Evolutionary conservation across 2,329 filamentous ascomycete genomes (phyloP).

Genomic region (Talaromyces albobiverticillius): DNA sequence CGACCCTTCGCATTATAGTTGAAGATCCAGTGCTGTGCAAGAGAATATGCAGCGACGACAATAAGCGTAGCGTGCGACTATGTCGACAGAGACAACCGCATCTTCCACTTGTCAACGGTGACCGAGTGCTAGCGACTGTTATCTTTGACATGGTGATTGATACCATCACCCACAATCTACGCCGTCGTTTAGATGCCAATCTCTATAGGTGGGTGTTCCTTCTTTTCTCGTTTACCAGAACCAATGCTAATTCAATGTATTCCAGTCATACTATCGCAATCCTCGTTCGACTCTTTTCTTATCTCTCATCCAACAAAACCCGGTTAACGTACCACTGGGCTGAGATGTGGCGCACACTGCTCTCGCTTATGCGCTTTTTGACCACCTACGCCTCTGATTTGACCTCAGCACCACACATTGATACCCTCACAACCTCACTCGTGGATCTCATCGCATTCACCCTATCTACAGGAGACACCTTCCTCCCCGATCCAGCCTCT

Average conservation of each 20-base stretch:
- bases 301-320: slow-evolving; percentile 76
- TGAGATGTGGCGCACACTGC: slow-evolving; percentile 84
- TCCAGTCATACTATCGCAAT: slow-evolving; percentile 70
- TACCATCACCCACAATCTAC: slow-evolving; percentile 89
- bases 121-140: slow-evolving; percentile 70
- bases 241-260: not conserved
- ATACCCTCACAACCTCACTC: slow-evolving; percentile 70
- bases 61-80: slow-evolving; percentile 70
- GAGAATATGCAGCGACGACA: slow-evolving; percentile 76
- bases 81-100: slow-evolving; percentile 88
- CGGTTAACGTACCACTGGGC: slow-evolving; percentile 91
- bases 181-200: slow-evolving; percentile 76
- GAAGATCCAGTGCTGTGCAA: slow-evolving; percentile 83
- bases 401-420: slow-evolving; percentile 64
- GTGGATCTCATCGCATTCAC: slow-evolving; percentile 81
- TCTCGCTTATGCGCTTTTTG: slow-evolving; percentile 85
- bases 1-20: slow-evolving; percentile 79
- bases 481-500: slow-evolving; percentile 78
- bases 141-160: slow-evolving; percentile 87
- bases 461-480: slow-evolving; percentile 82
- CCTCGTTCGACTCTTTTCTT: slow-evolving; percentile 76
- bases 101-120: slow-evolving; percentile 69
- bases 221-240: not conserved
- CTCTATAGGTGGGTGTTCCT: slow-evolving; percentile 63
- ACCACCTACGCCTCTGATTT: slow-evolving; percentile 82